Conservation (phyloP, 306 rosid genomes). For the Citrullus amarus region DNA sequence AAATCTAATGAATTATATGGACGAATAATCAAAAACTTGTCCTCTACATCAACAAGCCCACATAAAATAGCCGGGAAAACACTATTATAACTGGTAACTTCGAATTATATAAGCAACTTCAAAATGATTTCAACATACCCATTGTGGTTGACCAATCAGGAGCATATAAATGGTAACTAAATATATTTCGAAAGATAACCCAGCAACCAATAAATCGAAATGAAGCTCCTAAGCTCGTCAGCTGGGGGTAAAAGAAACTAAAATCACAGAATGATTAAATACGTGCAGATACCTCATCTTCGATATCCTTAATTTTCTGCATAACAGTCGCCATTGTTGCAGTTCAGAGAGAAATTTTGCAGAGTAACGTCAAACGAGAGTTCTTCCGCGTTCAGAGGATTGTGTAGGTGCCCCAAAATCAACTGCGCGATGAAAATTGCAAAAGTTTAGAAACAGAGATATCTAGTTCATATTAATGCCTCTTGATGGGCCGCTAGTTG, state of each 20-base stretch:
- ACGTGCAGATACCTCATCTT: conserved; percentile 69
- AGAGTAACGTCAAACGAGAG: background rate
- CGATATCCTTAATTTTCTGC: conserved; percentile 99
- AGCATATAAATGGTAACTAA: background rate
- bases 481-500: background rate
- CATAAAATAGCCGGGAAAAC: background rate
- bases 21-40: background rate
- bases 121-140: background rate
- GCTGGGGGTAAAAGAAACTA: background rate
- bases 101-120: background rate
- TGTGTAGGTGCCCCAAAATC: background rate
- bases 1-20: background rate
- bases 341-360: background rate
- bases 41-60: background rate
- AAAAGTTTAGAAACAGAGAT: background rate
- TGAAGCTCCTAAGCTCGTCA: background rate
- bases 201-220: background rate
- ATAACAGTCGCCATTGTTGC: conserved; percentile 76
- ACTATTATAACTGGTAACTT: background rate
- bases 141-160: background rate
- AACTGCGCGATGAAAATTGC: background rate
- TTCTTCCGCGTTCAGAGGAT: background rate
- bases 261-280: background rate
- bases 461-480: background rate
- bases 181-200: background rate